Base-by-base conservation (phyloP, 495 filamentous ascomycete genomes). In the Aspergillus wentii region DNA sequence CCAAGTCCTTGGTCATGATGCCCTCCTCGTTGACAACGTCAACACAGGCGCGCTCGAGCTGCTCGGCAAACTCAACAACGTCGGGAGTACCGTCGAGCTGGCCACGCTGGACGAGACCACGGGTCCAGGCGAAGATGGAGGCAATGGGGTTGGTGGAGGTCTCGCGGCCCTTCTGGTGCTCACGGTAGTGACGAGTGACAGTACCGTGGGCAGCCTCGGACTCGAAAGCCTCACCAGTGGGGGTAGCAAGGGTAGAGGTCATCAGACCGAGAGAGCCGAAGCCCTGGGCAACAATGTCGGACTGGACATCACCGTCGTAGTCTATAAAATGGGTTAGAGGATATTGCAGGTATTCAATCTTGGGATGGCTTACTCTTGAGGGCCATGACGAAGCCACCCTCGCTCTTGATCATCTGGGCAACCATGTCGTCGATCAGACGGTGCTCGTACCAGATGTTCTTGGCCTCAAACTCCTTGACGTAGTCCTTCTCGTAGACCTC, bases 401-500 rank as follows among this genome's bases (percentile, higher is more conserved):
- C 81, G 65, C 80, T 86, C 80, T 98, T 98, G 75, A 98, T 86
- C 92, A 98, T 98, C 78, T 98, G 91, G 33, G 92, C 92, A 40
- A 98, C 92, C 92, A 98, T 98, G 70, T 98, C 92, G 69, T 98
- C 92, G 56, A 98, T 97, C 41, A 98, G 73, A 49, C 92, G 83
- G 69, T 98, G 92, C 82, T 98, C 92, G 60, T 98, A 98, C 92
- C 92, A 97, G 68, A 95, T 95, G 31, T 74, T 72, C 72, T 88
- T 85, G 51, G 83, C 83, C 55, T 95, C 88, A 59, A 97, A 97
- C 33, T 84, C 77, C 57, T 77, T 76, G 72, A 83, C 79, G 74
- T 97, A 98, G 53, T 82, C 71, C 23, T 72, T 76, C 49, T 97
- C 86, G 66, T 87, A 98, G 46, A 97, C 78, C 55, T 94, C 85